Evolutionary conservation across 2,329 filamentous ascomycete species (phyloP).

Genomic region (Diatrype stigma): DNA sequence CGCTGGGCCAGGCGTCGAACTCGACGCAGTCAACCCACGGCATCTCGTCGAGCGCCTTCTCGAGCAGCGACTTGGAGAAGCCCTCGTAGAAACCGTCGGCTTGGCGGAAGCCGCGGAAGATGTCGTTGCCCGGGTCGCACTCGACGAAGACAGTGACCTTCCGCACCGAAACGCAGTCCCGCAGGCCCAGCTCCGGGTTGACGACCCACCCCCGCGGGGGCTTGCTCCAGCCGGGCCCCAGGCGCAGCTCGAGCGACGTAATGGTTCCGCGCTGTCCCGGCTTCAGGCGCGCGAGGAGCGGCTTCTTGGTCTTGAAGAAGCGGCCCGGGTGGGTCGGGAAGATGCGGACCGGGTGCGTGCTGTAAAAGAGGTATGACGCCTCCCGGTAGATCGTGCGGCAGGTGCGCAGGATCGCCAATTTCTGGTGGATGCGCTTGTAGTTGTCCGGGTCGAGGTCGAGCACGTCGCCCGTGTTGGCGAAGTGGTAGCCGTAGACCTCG

Average conservation of each 20-base stretch:
- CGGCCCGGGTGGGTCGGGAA: constrained; percentile 62
- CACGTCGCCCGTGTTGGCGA: constrained; percentile 48
- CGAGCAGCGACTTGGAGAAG: constrained; percentile 58
- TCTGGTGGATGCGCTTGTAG: constrained; percentile 55
- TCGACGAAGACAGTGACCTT: constrained; percentile 66
- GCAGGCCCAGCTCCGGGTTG: constrained; percentile 58
- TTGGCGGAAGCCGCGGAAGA: constrained; percentile 65
- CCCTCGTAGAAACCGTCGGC: constrained; percentile 65
- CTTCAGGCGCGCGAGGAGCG: constrained; percentile 63
- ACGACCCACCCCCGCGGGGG: constrained; percentile 70
- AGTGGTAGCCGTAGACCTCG: constrained; percentile 63
- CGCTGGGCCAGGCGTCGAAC: constrained; percentile 65
- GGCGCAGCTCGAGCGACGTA: constrained; percentile 62
- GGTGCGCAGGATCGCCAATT: constrained; percentile 57
- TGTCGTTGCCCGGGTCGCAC: constrained; percentile 63
- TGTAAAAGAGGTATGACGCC: constrained; percentile 63
- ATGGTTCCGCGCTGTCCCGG: constrained; percentile 56
- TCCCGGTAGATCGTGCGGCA: constrained; percentile 60
- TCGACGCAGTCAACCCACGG: constrained; percentile 56
- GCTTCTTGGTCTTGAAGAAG: constrained; percentile 70
- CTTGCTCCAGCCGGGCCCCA: constrained; percentile 69
- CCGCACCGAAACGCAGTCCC: constrained; percentile 56
- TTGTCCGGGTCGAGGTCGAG: constrained; percentile 66
- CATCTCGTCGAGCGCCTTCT: constrained; percentile 51
- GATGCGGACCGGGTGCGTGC: constrained; percentile 57